A percentile compares a stretch with the other conserved stretches of the same genome.
phyloP scores from a whole-genome alignment of 2,329 filamentous ascomycete genomes.

The Fusarium decemcellulare region DNA sequence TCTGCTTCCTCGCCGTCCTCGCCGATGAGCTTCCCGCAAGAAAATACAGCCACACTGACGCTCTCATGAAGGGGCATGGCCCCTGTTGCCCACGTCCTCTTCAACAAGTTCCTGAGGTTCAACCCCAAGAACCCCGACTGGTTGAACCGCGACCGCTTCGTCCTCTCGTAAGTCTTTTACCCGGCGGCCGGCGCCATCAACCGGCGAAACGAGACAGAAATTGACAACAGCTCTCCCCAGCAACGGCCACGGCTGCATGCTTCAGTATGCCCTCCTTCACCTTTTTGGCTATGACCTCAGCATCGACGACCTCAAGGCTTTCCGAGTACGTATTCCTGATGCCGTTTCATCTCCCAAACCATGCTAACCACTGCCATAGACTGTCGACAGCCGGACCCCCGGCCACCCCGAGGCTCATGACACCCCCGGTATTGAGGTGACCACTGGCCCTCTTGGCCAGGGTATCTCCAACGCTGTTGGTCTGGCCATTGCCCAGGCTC shows the following conservation, averaged over 20 bases:
- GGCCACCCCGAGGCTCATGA: constrained; percentile 98
- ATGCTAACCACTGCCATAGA: constrained; percentile 50
- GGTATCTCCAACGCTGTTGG: constrained; percentile 98
- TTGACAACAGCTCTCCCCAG: constrained; percentile 61
- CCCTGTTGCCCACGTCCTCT: constrained; percentile 95
- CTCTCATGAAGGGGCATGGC: constrained; percentile 78
- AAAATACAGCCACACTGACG: constrained; percentile 50
- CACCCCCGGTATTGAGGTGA: constrained; percentile 97
- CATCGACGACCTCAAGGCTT: constrained; percentile 94
- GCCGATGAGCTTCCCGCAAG: constrained; percentile 23
- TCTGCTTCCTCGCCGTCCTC: constrained; percentile 17
- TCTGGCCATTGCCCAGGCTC: constrained; percentile 95
- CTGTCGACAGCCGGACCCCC: constrained; percentile 82
- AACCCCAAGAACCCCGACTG: constrained; percentile 99
- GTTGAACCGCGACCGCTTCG: constrained; percentile 98
- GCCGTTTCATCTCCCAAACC: not conserved
- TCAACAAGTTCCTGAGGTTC: constrained; percentile 99
- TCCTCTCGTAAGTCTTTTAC: constrained; percentile 87
- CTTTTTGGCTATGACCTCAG: constrained; percentile 91
- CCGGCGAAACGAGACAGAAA: constrained; percentile 1
- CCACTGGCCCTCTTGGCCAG: constrained; percentile 97
- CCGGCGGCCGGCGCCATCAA: constrained; percentile 1
- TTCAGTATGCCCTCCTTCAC: constrained; percentile 98
- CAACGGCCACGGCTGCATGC: constrained; percentile 99
- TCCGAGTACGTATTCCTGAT: constrained; percentile 81